Base-by-base conservation (phyloP, 768 basidiomycete species). In the Auriscalpium orientale region DNA sequence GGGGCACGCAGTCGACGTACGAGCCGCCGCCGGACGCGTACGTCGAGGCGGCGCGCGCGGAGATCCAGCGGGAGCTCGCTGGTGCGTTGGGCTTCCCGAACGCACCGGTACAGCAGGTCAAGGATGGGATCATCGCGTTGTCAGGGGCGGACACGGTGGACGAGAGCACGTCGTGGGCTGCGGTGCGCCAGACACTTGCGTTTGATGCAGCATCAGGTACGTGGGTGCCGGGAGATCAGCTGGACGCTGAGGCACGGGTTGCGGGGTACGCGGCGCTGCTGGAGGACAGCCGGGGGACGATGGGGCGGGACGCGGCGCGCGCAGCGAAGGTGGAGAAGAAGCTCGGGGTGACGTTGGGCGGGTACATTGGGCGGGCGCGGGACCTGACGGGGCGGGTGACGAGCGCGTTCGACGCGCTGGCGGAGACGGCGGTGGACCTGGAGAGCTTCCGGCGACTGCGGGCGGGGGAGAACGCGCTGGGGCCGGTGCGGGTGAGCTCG, bases 241-340 rank as follows among this genome's bases (percentile, higher is more conserved):
- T 95, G n/a, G 74, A 82, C 3, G 64, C 71, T 13, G 82, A 84
- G 28, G 74, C 77, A 37, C 83, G 87, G 10, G 73, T 83, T 40
- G 76, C 78, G 1, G 92, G 91, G 1, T 85, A 89, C 64, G 66
- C 74, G 0, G 67, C 76, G 7, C 71, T 88, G 38, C 74, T 95
- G 55, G 76, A 81, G 8, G 76, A 82, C 51, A 76, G 76, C 54
- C 82, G 85, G 28, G 85, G 85, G 15, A 68, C 72, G 50, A 92
- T 99, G 85, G 72, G 83, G 36, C 83, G 81, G 66, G 89, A 95
- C 65, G 89, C 90, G 0, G 79, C 77, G 53, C 91, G 88, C 67
- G 87, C 89, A 0, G 70, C 80, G 20, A 98, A 97, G 75, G 67
- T 78, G 6, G 95, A 98, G 76, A 97, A 94, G 81, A 95, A 93